Evolutionary conservation across 257 asterid genomes (phyloP), one percentile per base, ranked within the genome.

Genomic region (Solanum appendiculatum): DNA sequence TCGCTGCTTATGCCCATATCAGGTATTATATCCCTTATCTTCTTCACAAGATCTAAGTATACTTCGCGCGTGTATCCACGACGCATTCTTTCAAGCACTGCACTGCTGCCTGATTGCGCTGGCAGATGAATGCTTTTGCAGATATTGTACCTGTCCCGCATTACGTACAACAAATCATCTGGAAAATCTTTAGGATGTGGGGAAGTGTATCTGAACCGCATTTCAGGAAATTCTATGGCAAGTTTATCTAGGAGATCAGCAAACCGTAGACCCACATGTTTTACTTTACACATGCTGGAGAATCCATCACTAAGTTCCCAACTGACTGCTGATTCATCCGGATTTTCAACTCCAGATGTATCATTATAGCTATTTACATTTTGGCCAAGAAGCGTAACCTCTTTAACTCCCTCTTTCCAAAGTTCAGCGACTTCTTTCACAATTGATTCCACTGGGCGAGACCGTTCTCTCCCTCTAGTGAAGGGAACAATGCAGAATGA

Each of bases 151-250:
- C 98, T 97, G 75, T 95, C 94, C 77, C 96, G 92, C 99, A 97
- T 95, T 63, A 95, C 97, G 85, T 93, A 94, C 90, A 97, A 88
- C 90, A 97, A 88, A 88, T 96, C 98, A 89, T 95, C 98, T 2
- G 99, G 99, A 89, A 94, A 97, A 88, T 97, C 99, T 92, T 97
- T 97, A 34, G 99, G 99, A 89, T 97, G 99, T 44, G 99, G 99
- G 37, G 99, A 97, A 66, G 99, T 97, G 91, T 92, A 97, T 93
- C 99, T 90, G 90, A 97, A 97, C 87, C 99, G 90, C 99, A 97
- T 97, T 90, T 97, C 97, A 37, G 99, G 99, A 91, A 89, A 97
- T 90, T 95, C 99, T 42, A 29, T 27, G 21, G 99, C 99, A 87
- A 97, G 94, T 83, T 94, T 92, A 87, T 95, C 97, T 16, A 97